Evolutionary conservation across 1,139 yeast species (phyloP).

Genomic region (Williopsis jadinii): DNA sequence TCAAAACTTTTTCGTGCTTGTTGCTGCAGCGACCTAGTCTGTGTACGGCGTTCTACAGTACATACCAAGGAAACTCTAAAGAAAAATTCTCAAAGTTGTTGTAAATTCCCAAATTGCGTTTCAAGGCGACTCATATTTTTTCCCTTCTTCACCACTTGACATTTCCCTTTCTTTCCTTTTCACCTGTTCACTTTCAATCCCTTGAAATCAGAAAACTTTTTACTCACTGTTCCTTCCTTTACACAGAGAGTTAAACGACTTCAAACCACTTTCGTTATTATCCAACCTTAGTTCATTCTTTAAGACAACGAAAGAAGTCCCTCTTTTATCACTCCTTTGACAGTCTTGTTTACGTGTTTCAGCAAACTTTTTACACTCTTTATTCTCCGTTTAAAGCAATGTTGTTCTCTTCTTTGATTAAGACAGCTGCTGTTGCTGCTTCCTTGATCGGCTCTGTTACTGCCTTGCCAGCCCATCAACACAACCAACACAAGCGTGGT

Average conservation of each 20-base stretch:
- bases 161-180: too few relatives aligned
- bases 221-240: constrained; percentile 26
- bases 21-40: too few relatives aligned
- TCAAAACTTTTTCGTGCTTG: too few relatives aligned
- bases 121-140: neutral
- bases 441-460: constrained; percentile 20
- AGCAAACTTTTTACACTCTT: neutral
- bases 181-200: too few relatives aligned
- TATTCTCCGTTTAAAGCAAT: constrained; percentile 11
- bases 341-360: neutral
- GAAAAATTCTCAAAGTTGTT: neutral
- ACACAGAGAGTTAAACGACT: constrained; percentile 18
- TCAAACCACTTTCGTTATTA: constrained; percentile 5
- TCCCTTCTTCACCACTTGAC: neutral
- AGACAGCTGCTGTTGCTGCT: constrained; percentile 28
- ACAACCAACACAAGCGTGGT: constrained; percentile 40
- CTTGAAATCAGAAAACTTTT: constrained; percentile 3
- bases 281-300: constrained; percentile 1
- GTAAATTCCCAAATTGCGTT: too few relatives aligned
- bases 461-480: constrained; percentile 31
- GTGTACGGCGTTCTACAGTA: too few relatives aligned
- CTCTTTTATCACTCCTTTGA: neutral
- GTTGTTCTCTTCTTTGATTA: constrained; percentile 26
- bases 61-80: neutral
- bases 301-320: constrained; percentile 2